Evolutionary conservation across 2,329 filamentous ascomycete species (phyloP), one percentile per base, ranked within the genome.

Genomic region (Pestalotiopsis sp.): DNA sequence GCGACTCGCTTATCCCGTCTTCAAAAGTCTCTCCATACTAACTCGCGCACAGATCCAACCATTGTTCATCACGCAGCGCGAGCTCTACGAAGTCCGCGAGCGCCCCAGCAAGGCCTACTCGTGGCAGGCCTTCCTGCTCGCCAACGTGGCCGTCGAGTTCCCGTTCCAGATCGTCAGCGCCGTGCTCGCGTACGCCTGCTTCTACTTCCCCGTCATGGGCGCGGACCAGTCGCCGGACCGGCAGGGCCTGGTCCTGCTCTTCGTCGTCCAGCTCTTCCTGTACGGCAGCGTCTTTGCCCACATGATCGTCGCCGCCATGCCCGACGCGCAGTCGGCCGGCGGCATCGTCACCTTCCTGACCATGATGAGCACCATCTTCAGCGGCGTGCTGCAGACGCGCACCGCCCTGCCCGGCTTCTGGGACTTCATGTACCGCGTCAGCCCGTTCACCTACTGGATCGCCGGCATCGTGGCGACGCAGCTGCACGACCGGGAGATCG

Each of bases 381-480:
- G 87, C 74, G 78, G 72, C 39, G 70, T 72, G 11, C 66, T 74
- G 45, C 69, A 72, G 49, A 49, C 69, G 6, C 91, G 91, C 0
- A 79, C 81, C 2, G 79, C 81, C 2, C 85, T 95, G 45, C 92
- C 93, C 0, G 82, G 87, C 4, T 94, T 95, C 85, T 95, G 93
- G 92, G 90, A 91, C 73, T 94, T 94, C 84, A 93, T 94, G 90
- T 95, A 95, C 80, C 88, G 92, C 61, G 82, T 94, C 62, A 94
- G 91, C 0, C 94, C 94, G 0, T 92, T 97, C 74, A 95, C 92
- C 0, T 97, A 97, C 77, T 82, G 96, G 17, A 88, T 95, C 31
- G 86, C 87, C 11, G 92, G 90, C 23, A 90, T 97, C 82, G 79
- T 95, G 0, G 86, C 91, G 0, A 88, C 87, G 0, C 93, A 88